A percentile compares a stretch with the other conserved stretches of the same genome.
phyloP scores from a whole-genome alignment of 1,284 basidiomycete species.

The Meira nashicola region DNA sequence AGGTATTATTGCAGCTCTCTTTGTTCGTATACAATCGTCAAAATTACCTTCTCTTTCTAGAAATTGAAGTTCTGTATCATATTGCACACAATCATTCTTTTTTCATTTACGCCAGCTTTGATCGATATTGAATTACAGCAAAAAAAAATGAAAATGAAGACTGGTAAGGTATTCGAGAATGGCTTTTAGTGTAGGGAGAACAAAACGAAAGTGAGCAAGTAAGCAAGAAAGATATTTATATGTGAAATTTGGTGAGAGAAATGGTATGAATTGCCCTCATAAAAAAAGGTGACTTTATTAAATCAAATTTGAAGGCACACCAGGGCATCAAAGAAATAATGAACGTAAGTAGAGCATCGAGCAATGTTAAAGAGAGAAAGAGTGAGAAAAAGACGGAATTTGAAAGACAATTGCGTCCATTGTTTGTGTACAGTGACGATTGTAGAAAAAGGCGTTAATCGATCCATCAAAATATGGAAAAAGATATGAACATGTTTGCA shows the following conservation, averaged over 20 bases:
- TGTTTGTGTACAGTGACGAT: not conserved
- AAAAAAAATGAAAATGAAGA: not conserved
- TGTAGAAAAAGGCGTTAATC: not conserved
- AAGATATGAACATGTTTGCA: not conserved
- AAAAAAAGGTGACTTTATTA: not conserved
- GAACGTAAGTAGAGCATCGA: constrained; percentile 1
- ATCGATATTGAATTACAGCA: not conserved
- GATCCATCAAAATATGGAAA: not conserved
- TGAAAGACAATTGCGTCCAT: not conserved
- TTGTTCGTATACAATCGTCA: constrained; percentile 15
- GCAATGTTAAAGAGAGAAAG: not conserved
- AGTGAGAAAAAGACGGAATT: not conserved
- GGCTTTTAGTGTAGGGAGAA: too few species aligned
- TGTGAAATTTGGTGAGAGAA: too few species aligned
- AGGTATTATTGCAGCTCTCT: constrained; percentile 5
- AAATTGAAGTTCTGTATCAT: not conserved
- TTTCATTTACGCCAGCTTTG: not conserved
- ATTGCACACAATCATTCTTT: not conserved
- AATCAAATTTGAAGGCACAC: not conserved
- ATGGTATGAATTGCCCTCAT: too few species aligned
- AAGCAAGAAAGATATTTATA: too few species aligned
- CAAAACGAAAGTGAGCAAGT: too few species aligned
- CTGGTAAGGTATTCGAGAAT: too few species aligned
- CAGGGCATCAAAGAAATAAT: not conserved
- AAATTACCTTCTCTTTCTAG: constrained; percentile 27